Conservation (phyloP, 768 basidiomycete species). For the Gloeopeniophorella convolvens region DNA sequence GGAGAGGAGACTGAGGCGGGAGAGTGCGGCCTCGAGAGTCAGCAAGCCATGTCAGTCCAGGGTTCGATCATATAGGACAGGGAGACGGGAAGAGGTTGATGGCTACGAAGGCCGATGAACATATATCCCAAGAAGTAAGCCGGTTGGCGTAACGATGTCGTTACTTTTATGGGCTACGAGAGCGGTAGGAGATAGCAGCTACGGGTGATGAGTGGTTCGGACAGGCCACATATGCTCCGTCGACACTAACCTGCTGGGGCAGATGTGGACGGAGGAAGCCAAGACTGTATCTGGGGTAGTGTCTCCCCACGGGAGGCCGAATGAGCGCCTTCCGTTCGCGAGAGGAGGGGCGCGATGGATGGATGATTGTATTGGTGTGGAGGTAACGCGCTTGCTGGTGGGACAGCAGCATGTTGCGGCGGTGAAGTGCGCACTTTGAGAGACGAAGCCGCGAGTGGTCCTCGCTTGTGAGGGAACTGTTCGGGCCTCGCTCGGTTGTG, state of each 20-base stretch:
- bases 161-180: constrained; percentile 10
- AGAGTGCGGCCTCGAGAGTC: no score
- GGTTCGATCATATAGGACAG: no score
- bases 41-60: no score
- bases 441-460: constrained; percentile 51
- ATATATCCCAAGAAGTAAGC: no score
- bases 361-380: constrained; percentile 49
- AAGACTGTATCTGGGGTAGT: constrained; percentile 15
- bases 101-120: no score
- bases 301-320: constrained; percentile 6
- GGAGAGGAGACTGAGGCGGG: no score
- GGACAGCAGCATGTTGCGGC: constrained; percentile 32
- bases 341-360: constrained; percentile 42
- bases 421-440: constrained; percentile 34
- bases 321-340: constrained; percentile 28
- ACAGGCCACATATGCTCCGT: background rate
- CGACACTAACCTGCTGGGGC: constrained; percentile 7
- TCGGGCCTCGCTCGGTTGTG: constrained; percentile 74
- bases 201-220: constrained; percentile 2
- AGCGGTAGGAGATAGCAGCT: constrained; percentile 14
- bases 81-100: no score
- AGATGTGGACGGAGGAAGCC: constrained; percentile 14
- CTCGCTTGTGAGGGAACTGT: constrained; percentile 76
- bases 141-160: background rate
- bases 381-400: constrained; percentile 40